Conservation (phyloP, 768 basidiomycete species). For the Crepidotus variabilis region DNA sequence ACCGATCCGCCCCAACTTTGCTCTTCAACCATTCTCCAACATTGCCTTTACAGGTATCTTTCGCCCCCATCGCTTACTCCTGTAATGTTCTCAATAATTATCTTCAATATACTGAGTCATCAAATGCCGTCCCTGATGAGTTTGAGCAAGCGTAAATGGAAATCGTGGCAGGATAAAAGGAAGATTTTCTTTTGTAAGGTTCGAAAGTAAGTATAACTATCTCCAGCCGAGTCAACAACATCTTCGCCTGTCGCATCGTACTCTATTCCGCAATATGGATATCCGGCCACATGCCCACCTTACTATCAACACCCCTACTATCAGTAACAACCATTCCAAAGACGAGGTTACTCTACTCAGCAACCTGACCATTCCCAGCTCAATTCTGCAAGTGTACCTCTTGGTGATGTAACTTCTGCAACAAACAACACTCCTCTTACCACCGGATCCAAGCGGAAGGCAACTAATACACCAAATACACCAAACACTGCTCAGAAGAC, state of each 20-base stretch:
- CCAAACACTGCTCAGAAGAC: background rate
- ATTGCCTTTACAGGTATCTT: background rate
- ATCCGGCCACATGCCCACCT: background rate
- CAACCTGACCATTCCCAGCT: background rate
- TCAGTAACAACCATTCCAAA: too few species aligned
- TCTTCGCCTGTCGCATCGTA: background rate
- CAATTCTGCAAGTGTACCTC: background rate
- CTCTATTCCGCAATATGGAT: background rate
- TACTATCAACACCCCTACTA: background rate
- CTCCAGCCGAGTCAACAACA: background rate
- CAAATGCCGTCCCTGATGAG: background rate
- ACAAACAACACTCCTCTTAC: background rate
- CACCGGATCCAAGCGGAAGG: background rate
- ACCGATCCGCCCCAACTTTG: background rate
- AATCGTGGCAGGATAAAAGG: background rate
- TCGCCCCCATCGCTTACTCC: background rate
- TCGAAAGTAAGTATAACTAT: background rate
- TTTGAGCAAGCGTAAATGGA: background rate
- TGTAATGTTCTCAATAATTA: background rate
- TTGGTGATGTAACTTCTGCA: background rate
- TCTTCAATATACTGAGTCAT: background rate
- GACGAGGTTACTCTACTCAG: background rate
- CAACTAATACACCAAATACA: background rate
- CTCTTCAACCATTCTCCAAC: background rate
- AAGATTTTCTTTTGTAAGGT: background rate